A percentile compares a stretch with the other conserved stretches of the same genome.
Conservation (phyloP, 371 early-diverging fungal species). For the Encephalitozoon cuniculi region DNA sequence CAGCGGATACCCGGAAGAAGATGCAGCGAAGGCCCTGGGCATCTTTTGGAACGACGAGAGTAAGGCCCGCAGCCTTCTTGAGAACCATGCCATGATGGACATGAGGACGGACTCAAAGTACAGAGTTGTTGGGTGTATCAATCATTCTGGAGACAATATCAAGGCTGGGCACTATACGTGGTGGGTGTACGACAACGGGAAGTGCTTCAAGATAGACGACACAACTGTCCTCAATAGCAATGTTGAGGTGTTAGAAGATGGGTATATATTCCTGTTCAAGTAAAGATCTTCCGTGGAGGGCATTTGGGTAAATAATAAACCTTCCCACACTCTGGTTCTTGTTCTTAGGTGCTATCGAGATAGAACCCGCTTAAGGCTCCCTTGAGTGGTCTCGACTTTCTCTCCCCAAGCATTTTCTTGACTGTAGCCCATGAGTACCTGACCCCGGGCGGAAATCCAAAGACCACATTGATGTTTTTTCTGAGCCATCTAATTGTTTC, state of each 20-base stretch:
- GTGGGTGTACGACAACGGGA: constrained; percentile 17
- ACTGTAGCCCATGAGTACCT: constrained; percentile 91
- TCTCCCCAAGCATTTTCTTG: constrained; percentile 62
- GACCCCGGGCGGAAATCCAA: constrained; percentile 80
- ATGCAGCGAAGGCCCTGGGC: background rate
- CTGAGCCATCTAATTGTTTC: constrained; percentile 77
- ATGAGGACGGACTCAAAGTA: background rate
- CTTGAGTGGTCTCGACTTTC: background rate
- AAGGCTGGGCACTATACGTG: constrained; percentile 46
- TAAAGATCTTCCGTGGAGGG: background rate
- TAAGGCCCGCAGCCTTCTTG: background rate
- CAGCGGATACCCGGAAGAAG: background rate
- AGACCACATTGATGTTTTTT: constrained; percentile 69
- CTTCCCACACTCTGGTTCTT: background rate
- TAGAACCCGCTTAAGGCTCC: constrained; percentile 19
- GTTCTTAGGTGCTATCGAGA: background rate
- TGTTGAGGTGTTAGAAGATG: constrained; percentile 17
- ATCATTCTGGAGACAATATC: constrained; percentile 33
- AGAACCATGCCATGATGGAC: background rate
- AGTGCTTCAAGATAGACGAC: constrained; percentile 6
- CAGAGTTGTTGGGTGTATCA: constrained; percentile 8
- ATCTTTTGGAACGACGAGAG: background rate
- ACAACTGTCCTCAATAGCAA: background rate
- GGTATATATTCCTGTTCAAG: constrained; percentile 22
- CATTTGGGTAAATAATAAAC: background rate